These are phyloP conservation scores for Yarrowia deformans DNA, from an alignment of 805 yeast species.

Conservation along the genomic window DNA sequence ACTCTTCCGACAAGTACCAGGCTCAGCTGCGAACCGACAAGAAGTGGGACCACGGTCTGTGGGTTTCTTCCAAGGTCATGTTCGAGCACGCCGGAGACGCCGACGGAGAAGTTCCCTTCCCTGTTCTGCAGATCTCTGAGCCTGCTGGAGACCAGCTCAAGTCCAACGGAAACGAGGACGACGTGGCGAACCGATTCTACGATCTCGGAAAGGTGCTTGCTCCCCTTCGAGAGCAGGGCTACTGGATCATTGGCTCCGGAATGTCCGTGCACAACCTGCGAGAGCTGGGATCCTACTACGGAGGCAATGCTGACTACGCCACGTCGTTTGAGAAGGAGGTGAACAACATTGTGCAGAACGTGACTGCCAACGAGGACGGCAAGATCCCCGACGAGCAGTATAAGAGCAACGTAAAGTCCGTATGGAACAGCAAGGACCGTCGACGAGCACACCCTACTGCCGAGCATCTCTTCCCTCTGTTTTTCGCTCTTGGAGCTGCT, in stretches of 20 bases:
- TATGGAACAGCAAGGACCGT: slow-evolving; percentile 49
- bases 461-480: slow-evolving; percentile 75
- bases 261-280: slow-evolving; percentile 80
- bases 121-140: slow-evolving; percentile 55
- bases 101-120: slow-evolving; percentile 50
- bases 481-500: slow-evolving; percentile 64
- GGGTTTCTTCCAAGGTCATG: slow-evolving; percentile 82
- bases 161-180: slow-evolving; percentile 50
- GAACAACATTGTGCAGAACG: slow-evolving; percentile 49
- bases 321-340: slow-evolving; percentile 59
- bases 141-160: slow-evolving; percentile 41
- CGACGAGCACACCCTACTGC: slow-evolving; percentile 72
- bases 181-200: slow-evolving; percentile 50
- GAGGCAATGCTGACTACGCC: slow-evolving; percentile 55
- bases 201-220: slow-evolving; percentile 64
- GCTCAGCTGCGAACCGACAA: slow-evolving; percentile 55
- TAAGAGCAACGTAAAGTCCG: slow-evolving; percentile 54
- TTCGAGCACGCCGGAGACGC: slow-evolving; percentile 54
- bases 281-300: slow-evolving; percentile 54
- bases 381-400: slow-evolving; percentile 48
- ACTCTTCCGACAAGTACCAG: slow-evolving; percentile 53
- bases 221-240: slow-evolving; percentile 60
- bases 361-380: slow-evolving; percentile 48
- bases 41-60: slow-evolving; percentile 83
- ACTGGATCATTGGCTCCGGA: slow-evolving; percentile 69